Conservation (phyloP, 2,329 filamentous ascomycete species). For the Beauveria varroae region DNA sequence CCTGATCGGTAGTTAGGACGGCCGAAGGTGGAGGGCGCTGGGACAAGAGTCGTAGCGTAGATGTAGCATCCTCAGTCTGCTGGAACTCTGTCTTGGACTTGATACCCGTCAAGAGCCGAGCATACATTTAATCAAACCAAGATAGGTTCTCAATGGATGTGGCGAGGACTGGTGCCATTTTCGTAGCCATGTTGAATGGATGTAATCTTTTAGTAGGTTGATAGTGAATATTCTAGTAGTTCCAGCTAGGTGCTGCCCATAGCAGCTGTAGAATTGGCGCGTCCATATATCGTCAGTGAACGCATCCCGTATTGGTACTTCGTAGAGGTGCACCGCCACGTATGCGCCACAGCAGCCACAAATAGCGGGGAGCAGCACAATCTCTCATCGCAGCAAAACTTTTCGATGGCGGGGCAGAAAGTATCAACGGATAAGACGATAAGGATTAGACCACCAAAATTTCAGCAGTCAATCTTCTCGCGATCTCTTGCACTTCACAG, state of each 20-base stretch:
- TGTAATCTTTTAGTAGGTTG: no score
- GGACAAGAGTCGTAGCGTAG: slow-evolving; percentile 10
- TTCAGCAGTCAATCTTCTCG: background rate
- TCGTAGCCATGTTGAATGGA: background rate
- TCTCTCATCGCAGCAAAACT: background rate
- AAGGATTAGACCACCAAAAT: slow-evolving; percentile 5
- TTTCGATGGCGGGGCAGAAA: slow-evolving; percentile 9
- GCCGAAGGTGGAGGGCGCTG: slow-evolving; percentile 7
- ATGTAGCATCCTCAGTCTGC: background rate
- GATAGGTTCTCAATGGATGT: slow-evolving; percentile 10
- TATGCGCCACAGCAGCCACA: background rate
- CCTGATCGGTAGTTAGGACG: slow-evolving; percentile 15
- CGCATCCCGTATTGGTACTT: no score
- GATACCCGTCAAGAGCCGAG: slow-evolving; percentile 6
- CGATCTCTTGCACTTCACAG: background rate
- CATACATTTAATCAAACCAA: slow-evolving; percentile 13
- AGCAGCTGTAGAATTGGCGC: no score
- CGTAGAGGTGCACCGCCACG: background rate
- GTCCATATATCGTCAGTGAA: no score
- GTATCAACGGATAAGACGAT: slow-evolving; percentile 8
- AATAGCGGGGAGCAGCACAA: background rate
- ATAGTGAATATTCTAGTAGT: no score
- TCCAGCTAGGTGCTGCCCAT: no score
- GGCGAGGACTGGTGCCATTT: background rate
- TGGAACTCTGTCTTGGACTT: slow-evolving; percentile 7